Percentiles rank a stretch among this genome's conserved stretches.
Conservation (phyloP, 257 asterid species). For the Solanum pinnatisectum region DNA sequence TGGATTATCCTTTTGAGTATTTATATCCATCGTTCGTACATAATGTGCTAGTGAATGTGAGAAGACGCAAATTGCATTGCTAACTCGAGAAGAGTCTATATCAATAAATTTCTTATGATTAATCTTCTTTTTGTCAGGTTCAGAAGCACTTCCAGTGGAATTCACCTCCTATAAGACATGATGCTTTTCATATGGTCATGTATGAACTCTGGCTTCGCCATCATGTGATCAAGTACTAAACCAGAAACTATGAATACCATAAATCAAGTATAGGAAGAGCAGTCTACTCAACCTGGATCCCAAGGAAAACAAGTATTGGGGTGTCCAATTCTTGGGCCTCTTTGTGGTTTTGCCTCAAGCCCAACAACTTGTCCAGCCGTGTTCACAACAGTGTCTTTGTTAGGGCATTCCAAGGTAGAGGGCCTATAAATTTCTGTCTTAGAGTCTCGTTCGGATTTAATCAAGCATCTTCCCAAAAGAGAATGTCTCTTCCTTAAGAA, state of each 20-base stretch:
- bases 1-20: not conserved
- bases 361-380: too few species aligned
- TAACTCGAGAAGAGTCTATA: not conserved
- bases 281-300: too few species aligned
- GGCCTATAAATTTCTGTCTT: too few species aligned
- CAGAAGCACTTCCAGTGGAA: conserved; percentile 97
- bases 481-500: too few species aligned
- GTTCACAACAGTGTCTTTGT: too few species aligned
- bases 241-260: not conserved
- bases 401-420: too few species aligned
- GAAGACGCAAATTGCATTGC: not conserved
- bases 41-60: not conserved
- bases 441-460: too few species aligned
- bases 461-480: too few species aligned
- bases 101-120: not conserved
- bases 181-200: conserved; percentile 94
- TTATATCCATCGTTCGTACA: not conserved
- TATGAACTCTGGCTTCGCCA: conserved; percentile 96
- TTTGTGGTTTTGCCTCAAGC: too few species aligned
- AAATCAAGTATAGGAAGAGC: not conserved
- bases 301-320: too few species aligned
- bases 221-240: conserved; percentile 73
- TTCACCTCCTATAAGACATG: conserved; percentile 61
- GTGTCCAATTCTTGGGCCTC: too few species aligned
- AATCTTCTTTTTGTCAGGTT: conserved; percentile 31